These are phyloP conservation scores for Termitomyces sp. DNA, from an alignment of 768 basidiomycete genomes.

Conservation along the genomic window DNA sequence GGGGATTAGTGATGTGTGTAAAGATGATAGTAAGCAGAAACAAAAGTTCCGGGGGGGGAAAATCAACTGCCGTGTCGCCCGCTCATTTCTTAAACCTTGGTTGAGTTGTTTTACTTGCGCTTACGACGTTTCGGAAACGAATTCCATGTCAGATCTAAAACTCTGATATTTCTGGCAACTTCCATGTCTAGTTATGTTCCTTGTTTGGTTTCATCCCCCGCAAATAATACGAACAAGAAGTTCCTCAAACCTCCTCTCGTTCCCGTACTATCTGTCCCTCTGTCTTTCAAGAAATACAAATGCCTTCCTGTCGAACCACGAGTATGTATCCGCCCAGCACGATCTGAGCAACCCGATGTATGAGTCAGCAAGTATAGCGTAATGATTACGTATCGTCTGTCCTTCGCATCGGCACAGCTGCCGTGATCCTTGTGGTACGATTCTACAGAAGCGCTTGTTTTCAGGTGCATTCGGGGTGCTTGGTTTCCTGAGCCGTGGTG, in stretches of 20 bases:
- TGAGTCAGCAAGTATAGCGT: slow-evolving; percentile 7
- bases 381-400: slow-evolving; percentile 10
- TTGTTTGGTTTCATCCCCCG: slow-evolving; percentile 10
- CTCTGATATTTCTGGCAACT: slow-evolving; percentile 5
- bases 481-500: not conserved
- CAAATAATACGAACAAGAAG: not conserved
- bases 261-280: not conserved
- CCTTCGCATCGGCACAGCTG: slow-evolving; percentile 1
- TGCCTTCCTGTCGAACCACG: not conserved
- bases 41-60: not conserved
- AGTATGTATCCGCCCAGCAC: not conserved
- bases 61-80: not conserved
- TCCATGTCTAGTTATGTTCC: slow-evolving; percentile 4
- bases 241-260: not conserved
- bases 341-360: not conserved
- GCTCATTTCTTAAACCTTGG: slow-evolving; percentile 3
- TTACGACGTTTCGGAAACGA: slow-evolving; percentile 8
- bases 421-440: not conserved
- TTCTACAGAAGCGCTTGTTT: not conserved
- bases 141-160: slow-evolving; percentile 6
- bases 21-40: slow-evolving; percentile 10
- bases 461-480: not conserved
- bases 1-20: slow-evolving; percentile 5
- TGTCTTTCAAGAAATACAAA: not conserved
- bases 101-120: not conserved